A percentile compares a stretch with the other conserved stretches of the same genome.
Conservation (phyloP, 768 basidiomycete genomes). For the Trametes elegans region DNA sequence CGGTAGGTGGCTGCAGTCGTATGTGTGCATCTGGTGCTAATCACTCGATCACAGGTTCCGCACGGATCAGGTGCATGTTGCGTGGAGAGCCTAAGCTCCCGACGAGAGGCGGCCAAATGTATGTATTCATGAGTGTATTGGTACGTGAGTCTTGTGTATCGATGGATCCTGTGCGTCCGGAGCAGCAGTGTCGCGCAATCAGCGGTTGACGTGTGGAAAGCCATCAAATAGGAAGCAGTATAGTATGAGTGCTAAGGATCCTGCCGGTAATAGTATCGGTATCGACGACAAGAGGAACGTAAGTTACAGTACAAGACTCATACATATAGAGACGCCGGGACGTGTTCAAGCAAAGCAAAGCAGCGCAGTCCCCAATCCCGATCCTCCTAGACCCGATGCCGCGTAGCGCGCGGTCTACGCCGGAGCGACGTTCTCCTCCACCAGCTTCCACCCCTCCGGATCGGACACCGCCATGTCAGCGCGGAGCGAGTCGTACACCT, state of each 20-base stretch:
- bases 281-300: neutral
- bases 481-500: constrained; percentile 44
- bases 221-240: too few relatives aligned
- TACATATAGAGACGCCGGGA: too few relatives aligned
- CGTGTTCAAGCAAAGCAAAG: too few relatives aligned
- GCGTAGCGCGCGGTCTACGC: neutral
- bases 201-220: too few relatives aligned
- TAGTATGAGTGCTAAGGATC: too few relatives aligned
- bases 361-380: too few relatives aligned
- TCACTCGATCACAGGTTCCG: constrained; percentile 62
- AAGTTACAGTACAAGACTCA: neutral
- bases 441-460: constrained; percentile 47
- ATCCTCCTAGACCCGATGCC: neutral
- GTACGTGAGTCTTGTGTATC: constrained; percentile 6
- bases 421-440: constrained; percentile 48
- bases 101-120: neutral
- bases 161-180: too few relatives aligned
- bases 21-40: neutral
- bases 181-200: too few relatives aligned
- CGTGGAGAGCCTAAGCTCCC: constrained; percentile 68
- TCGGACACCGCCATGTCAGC: constrained; percentile 44
- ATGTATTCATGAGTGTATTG: neutral
- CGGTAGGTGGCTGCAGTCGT: constrained; percentile 47
- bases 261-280: neutral
- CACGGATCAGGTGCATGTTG: constrained; percentile 90